Base-by-base conservation (phyloP, 768 basidiomycete species). In the Phylloporus arenicola region DNA sequence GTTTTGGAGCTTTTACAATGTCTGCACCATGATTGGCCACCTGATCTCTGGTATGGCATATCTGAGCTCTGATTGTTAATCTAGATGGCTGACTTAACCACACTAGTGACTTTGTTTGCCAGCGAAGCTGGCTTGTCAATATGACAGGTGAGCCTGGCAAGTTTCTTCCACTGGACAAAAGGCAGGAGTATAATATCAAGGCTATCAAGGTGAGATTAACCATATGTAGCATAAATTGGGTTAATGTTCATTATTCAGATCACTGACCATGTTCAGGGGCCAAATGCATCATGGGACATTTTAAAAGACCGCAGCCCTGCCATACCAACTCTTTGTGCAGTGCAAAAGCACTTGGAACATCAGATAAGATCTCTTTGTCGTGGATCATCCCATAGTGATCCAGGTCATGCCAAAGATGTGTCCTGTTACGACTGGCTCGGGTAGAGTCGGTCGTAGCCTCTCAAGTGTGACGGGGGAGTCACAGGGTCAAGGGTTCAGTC, bases 171-270 rank as follows among this genome's bases (percentile, higher is more conserved):
- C 48, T 73, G 1, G 69, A 73, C 49, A 54, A 57, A 33, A 61
- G 64, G 1, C 66, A 72, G 46, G 70, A 74, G 42, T 58, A 67
- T 22, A 72, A 71, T 47, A 64, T 74, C 30, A 64, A 61, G 53
- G 69, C 69, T 35, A 64, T 71, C 4, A 72, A 73, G 51, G 46
- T 39, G 7, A 25, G 4, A 20, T 39, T 12, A 39, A 11, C 25
- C 7, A 25, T 25, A n/a, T n/a, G n/a, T n/a, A n/a, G n/a, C n/a
- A n/a, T n/a, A n/a, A n/a, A n/a, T n/a, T n/a, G n/a, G n/a, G 4
- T 25, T 25, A 7, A 25, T 25, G 4, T 25, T 25, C 25, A 25
- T 25, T 25, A 25, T 25, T 20, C 20, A 39, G 37, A 39, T 63
- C 8, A 71, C 64, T 4, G 63, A 69, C 55, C 59, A 58, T 0